phyloP scores from a whole-genome alignment of 495 filamentous ascomycete species.

The Penicillium arizonense region DNA sequence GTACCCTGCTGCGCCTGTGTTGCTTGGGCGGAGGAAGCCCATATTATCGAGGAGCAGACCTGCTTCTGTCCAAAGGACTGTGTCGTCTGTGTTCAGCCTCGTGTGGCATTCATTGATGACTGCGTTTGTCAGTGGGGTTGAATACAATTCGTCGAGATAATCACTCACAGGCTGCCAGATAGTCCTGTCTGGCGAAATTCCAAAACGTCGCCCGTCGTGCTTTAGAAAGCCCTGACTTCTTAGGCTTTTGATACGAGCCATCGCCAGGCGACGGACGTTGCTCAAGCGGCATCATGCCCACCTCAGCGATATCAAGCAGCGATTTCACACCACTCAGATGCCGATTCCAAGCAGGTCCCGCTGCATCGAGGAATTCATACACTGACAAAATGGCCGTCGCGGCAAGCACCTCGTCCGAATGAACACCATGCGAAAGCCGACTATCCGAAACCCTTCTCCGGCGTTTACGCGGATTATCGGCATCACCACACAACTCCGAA shows the following conservation, averaged over 20 bases:
- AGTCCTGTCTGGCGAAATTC: slow-evolving; percentile 66
- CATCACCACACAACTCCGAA: slow-evolving; percentile 30
- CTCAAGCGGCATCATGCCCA: slow-evolving; percentile 60
- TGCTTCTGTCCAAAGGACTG: slow-evolving; percentile 59
- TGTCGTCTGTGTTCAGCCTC: slow-evolving; percentile 59
- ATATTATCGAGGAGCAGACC: slow-evolving; percentile 56
- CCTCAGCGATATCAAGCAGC: slow-evolving; percentile 60
- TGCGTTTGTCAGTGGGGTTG: slow-evolving; percentile 17
- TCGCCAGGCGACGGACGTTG: slow-evolving; percentile 41
- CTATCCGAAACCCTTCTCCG: slow-evolving; percentile 39
- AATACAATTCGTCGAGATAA: background rate
- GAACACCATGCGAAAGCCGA: slow-evolving; percentile 39
- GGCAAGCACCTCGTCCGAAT: slow-evolving; percentile 60
- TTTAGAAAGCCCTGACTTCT: slow-evolving; percentile 45
- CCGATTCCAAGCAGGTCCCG: slow-evolving; percentile 59
- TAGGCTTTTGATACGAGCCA: slow-evolving; percentile 24
- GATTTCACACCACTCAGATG: slow-evolving; percentile 64
- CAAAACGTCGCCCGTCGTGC: slow-evolving; percentile 61
- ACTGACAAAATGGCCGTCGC: slow-evolving; percentile 63
- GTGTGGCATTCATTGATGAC: slow-evolving; percentile 63
- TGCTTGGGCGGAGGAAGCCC: slow-evolving; percentile 54
- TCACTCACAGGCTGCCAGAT: slow-evolving; percentile 60
- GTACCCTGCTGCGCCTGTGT: slow-evolving; percentile 42
- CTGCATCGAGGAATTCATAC: slow-evolving; percentile 63
- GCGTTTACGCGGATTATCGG: slow-evolving; percentile 37